Conservation (phyloP, 2,329 filamentous ascomycete species). For the Ramichloridium luteum region DNA sequence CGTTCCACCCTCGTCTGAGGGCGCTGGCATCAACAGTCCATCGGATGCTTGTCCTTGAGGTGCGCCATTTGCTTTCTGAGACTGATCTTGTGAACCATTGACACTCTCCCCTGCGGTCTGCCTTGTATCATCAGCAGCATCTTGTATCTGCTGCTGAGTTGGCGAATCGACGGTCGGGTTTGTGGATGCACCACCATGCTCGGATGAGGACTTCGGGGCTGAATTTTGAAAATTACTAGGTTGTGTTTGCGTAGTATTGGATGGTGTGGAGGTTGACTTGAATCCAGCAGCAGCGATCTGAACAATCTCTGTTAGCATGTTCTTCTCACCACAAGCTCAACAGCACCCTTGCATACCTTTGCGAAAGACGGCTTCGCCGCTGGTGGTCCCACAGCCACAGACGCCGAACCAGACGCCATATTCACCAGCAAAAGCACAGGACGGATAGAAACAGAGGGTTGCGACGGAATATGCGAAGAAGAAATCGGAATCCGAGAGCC, state of each 20-base stretch:
- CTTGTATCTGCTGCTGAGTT: slow-evolving; percentile 5
- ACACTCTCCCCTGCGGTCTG: no score
- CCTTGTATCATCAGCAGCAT: slow-evolving; percentile 3
- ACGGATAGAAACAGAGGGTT: slow-evolving; percentile 6
- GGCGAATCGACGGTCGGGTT: no score
- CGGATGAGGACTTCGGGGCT: no score
- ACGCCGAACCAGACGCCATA: slow-evolving; percentile 21
- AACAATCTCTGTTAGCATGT: slow-evolving; percentile 8
- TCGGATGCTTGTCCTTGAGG: slow-evolving; percentile 14
- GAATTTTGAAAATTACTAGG: no score
- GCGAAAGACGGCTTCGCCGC: slow-evolving; percentile 27
- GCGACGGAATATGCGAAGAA: slow-evolving; percentile 4
- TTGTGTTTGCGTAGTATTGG: no score
- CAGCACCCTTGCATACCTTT: slow-evolving; percentile 21
- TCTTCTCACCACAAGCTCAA: no score
- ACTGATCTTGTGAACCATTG: no score
- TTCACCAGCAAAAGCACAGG: slow-evolving; percentile 16
- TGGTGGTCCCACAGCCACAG: slow-evolving; percentile 15
- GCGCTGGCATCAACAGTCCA: slow-evolving; percentile 13
- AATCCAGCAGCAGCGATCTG: slow-evolving; percentile 24
- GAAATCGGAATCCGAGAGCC: slow-evolving; percentile 20
- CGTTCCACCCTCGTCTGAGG: slow-evolving; percentile 32
- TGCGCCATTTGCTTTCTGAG: slow-evolving; percentile 2
- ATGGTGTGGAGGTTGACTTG: slow-evolving; percentile 12
- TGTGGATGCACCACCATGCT: no score